These are phyloP conservation scores for Thraustotheca clavata DNA, from an alignment of 352 stramenopile species.

Conservation along the genomic window DNA sequence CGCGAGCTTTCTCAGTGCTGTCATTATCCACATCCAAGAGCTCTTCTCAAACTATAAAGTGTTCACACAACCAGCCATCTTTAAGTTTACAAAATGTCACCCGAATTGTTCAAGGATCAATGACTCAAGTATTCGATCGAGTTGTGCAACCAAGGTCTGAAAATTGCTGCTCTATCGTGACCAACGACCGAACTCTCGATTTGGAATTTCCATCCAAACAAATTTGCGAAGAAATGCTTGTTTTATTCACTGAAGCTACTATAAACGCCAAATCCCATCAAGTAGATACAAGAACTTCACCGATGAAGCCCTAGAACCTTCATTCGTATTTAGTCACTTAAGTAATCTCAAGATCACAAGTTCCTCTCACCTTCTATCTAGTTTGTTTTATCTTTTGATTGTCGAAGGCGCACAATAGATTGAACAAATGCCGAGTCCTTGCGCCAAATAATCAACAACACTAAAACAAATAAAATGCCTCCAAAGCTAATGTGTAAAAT, in stretches of 20 bases:
- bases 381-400: neutral
- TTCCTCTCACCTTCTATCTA: neutral
- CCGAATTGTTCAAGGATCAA: constrained; percentile 14
- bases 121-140: constrained; percentile 16
- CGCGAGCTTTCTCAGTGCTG: neutral
- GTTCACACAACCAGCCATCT: neutral
- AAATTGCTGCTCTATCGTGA: constrained; percentile 14
- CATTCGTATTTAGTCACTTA: neutral
- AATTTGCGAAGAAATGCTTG: constrained; percentile 14
- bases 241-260: constrained; percentile 6
- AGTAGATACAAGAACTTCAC: no score
- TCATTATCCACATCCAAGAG: neutral
- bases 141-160: neutral
- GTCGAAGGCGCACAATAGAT: neutral
- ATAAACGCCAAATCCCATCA: no score
- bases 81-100: neutral
- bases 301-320: no score
- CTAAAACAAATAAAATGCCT: neutral
- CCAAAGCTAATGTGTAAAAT: neutral
- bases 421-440: constrained; percentile 1
- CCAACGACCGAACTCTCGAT: constrained; percentile 6
- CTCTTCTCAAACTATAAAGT: neutral
- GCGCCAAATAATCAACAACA: neutral
- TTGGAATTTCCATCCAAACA: constrained; percentile 12
- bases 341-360: neutral